Percentiles rank a stretch among this genome's conserved stretches.
These are phyloP conservation scores for Ganoderma lucidum DNA, from an alignment of 1,284 basidiomycete species.

Conservation along the genomic window DNA sequence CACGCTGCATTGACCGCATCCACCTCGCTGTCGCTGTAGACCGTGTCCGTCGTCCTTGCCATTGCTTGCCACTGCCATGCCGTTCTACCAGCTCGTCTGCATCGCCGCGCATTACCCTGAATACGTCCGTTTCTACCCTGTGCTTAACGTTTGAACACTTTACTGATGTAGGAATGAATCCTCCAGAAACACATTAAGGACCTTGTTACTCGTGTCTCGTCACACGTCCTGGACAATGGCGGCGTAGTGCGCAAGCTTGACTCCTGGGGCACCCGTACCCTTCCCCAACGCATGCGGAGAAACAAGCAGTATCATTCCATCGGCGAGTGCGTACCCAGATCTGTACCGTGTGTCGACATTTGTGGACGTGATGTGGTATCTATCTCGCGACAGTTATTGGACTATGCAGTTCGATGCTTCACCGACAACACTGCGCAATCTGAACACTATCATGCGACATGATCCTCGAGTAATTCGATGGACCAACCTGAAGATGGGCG, in stretches of 20 bases:
- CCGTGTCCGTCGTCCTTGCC: slow-evolving; percentile 12
- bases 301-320: slow-evolving; percentile 68
- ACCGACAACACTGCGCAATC: slow-evolving; percentile 68
- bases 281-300: slow-evolving; percentile 82
- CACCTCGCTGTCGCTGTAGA: slow-evolving; percentile 18
- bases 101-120: slow-evolving; percentile 76
- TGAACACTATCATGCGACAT: slow-evolving; percentile 72
- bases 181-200: slow-evolving; percentile 77
- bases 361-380: background rate
- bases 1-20: slow-evolving; percentile 25
- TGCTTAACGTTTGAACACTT: background rate
- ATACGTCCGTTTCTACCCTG: slow-evolving; percentile 59
- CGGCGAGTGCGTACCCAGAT: slow-evolving; percentile 75
- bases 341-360: background rate
- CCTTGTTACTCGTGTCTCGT: slow-evolving; percentile 78
- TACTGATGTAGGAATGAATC: slow-evolving; percentile 12
- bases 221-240: slow-evolving; percentile 78
- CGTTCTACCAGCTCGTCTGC: slow-evolving; percentile 84
- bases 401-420: slow-evolving; percentile 90
- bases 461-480: slow-evolving; percentile 87
- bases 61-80: slow-evolving; percentile 57
- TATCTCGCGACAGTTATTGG: slow-evolving; percentile 75
- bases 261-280: slow-evolving; percentile 75
- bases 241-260: slow-evolving; percentile 84
- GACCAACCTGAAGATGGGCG: slow-evolving; percentile 84